Base-by-base conservation (phyloP, 352 stramenopile genomes). In the Globisporangium acanthophoron region DNA sequence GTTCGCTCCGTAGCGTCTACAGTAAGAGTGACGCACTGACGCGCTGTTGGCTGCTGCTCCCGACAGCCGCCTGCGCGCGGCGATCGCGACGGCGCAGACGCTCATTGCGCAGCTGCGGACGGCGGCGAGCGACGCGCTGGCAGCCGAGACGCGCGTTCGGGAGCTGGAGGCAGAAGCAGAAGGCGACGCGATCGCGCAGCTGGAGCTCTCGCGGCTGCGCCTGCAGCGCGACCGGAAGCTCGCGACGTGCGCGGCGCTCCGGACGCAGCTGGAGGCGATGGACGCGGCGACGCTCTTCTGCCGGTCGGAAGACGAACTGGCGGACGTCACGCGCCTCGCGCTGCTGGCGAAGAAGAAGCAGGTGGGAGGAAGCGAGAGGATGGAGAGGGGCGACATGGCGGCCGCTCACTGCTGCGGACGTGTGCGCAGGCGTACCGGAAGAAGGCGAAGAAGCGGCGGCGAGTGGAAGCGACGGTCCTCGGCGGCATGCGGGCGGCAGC, bases 291-390 rank as follows among this genome's bases (percentile, higher is more conserved):
- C 60, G 3, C 43, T 77, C 11, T 68, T 68, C 16, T 41, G 69
- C 18, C 46, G 31, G 0, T 20, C 15, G 7, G 47, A 57, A 3
- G 51, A 59, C 0, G 29, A 37, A 35, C 27, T 52, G 11, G 21
- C 29, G 35, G 51, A 62, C 3, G 16, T 66, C 39, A 50, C 61
- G 8, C 51, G 54, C 16, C 73, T 74, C 27, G 55, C 60, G 0
- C 70, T 63, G 33, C 60, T 46, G 9, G 60, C 65, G 18, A 47
- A 65, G 43, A 72, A 73, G 60, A 74, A 74, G 46, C 65, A 70
- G 60, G 69, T 76, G 7, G 11, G 50, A 52, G 13, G 13, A 3
- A n/a, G 1, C 21, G 8, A 29, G 15, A 21, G 51, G n/a, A 1
- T 49, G 35, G 3, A 3, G 52, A 40, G 33, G 24, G 24, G 1